A percentile compares a stretch with the other conserved stretches of the same genome.
phyloP scores from a whole-genome alignment of 768 basidiomycete genomes.

The Leccinum broughii region DNA sequence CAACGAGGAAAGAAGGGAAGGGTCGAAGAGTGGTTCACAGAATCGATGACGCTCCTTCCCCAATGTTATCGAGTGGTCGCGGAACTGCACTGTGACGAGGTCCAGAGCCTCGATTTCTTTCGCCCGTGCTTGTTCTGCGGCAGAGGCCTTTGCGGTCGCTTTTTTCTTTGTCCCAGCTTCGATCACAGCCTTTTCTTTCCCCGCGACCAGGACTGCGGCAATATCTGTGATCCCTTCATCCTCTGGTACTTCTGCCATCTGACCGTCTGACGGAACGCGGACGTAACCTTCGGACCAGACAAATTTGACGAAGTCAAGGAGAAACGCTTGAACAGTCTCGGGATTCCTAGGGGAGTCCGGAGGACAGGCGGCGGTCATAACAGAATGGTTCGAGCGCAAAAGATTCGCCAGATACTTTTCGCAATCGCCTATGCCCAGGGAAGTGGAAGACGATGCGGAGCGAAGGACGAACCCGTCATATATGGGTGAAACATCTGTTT shows the following conservation, averaged over 20 bases:
- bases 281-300: constrained; percentile 65
- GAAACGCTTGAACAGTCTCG: constrained; percentile 47
- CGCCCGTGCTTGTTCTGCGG: constrained; percentile 78
- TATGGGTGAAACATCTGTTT: constrained; percentile 76
- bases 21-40: constrained; percentile 88
- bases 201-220: constrained; percentile 85
- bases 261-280: constrained; percentile 74
- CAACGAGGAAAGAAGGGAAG: constrained; percentile 50
- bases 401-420: constrained; percentile 74
- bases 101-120: constrained; percentile 83
- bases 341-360: constrained; percentile 47
- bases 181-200: constrained; percentile 88
- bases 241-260: constrained; percentile 58
- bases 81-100: constrained; percentile 74
- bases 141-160: constrained; percentile 66
- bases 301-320: constrained; percentile 65
- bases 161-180: constrained; percentile 83
- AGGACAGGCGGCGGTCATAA: constrained; percentile 59
- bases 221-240: constrained; percentile 90
- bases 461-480: constrained; percentile 69
- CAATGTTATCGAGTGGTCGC: constrained; percentile 67
- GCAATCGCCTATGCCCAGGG: constrained; percentile 71
- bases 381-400: constrained; percentile 64
- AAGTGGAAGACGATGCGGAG: constrained; percentile 52
- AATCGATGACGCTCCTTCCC: constrained; percentile 90